phyloP scores from a whole-genome alignment of 2,329 filamentous ascomycete genomes.

The Monilinia vaccinii-corymbosi region DNA sequence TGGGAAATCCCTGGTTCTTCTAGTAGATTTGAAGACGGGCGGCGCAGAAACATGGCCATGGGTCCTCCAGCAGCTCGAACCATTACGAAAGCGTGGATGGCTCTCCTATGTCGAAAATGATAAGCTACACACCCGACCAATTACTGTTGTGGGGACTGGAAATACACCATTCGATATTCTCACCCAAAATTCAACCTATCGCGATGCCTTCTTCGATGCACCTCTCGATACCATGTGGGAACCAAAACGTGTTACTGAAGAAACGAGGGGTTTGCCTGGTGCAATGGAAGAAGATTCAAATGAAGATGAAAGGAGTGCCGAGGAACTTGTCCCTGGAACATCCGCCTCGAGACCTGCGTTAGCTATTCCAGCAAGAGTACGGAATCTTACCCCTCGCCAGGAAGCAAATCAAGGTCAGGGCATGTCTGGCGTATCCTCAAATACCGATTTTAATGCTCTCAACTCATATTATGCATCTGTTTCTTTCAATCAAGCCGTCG shows the following conservation, averaged over 20 bases:
- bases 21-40: conserved; percentile 61
- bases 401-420: conserved; percentile 33
- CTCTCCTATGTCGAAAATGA: conserved; percentile 44
- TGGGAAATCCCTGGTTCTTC: conserved; percentile 46
- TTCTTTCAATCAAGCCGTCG: conserved; percentile 46
- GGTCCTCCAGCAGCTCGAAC: conserved; percentile 46
- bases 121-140: conserved; percentile 41
- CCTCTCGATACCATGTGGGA: conserved; percentile 41
- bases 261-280: conserved; percentile 8
- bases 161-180: conserved; percentile 50
- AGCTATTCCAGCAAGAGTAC: not conserved
- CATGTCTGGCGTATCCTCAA: conserved; percentile 31
- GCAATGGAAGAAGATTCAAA: conserved; percentile 8
- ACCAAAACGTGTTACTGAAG: conserved; percentile 13
- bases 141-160: conserved; percentile 64
- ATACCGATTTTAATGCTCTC: conserved; percentile 35
- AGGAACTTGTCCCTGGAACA: conserved; percentile 9
- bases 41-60: conserved; percentile 42
- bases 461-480: conserved; percentile 62
- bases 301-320: conserved; percentile 18
- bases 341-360: conserved; percentile 10
- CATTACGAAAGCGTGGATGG: conserved; percentile 50
- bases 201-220: conserved; percentile 60
- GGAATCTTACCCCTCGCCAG: not conserved
- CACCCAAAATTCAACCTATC: conserved; percentile 41